Evolutionary conservation across 306 rosid species (phyloP).

Genomic region (Arachis stenosperma): DNA sequence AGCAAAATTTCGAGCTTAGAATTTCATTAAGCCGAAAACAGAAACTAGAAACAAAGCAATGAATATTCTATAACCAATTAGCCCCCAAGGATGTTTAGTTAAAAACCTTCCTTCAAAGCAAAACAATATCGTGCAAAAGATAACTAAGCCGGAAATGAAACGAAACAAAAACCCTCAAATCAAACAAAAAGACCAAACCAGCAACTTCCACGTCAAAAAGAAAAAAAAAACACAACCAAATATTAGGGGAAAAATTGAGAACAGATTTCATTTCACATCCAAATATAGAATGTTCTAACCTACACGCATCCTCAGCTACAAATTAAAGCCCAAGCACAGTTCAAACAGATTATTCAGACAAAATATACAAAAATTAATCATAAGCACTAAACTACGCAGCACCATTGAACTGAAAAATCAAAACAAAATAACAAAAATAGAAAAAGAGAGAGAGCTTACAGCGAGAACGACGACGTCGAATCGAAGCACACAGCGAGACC

Average conservation of each 20-base stretch:
- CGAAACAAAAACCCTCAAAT: slow-evolving; percentile 25
- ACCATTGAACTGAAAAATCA: slow-evolving; percentile 20
- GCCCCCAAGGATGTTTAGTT: slow-evolving; percentile 8
- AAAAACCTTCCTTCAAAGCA: slow-evolving; percentile 21
- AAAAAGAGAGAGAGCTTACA: slow-evolving; percentile 44
- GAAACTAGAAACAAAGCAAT: not conserved
- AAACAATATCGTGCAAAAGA: not conserved
- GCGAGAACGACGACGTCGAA: slow-evolving; percentile 56
- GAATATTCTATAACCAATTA: slow-evolving; percentile 34
- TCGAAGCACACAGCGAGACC: slow-evolving; percentile 58
- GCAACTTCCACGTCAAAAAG: not conserved
- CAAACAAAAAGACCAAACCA: not conserved
- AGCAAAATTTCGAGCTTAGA: not conserved
- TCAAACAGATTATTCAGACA: not conserved
- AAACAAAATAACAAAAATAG: not conserved
- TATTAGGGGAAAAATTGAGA: not conserved
- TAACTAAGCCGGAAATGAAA: slow-evolving; percentile 10
- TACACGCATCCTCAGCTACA: slow-evolving; percentile 37
- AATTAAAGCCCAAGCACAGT: slow-evolving; percentile 30
- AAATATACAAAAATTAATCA: slow-evolving; percentile 15
- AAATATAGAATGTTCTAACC: slow-evolving; percentile 14
- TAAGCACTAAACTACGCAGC: slow-evolving; percentile 39
- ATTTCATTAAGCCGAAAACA: not conserved
- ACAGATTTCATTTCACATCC: slow-evolving; percentile 7
- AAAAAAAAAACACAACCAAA: not conserved